Evolutionary conservation across 2,329 filamentous ascomycete species (phyloP), one percentile per base, ranked within the genome.

Genomic region (Aspergillus proliferans): DNA sequence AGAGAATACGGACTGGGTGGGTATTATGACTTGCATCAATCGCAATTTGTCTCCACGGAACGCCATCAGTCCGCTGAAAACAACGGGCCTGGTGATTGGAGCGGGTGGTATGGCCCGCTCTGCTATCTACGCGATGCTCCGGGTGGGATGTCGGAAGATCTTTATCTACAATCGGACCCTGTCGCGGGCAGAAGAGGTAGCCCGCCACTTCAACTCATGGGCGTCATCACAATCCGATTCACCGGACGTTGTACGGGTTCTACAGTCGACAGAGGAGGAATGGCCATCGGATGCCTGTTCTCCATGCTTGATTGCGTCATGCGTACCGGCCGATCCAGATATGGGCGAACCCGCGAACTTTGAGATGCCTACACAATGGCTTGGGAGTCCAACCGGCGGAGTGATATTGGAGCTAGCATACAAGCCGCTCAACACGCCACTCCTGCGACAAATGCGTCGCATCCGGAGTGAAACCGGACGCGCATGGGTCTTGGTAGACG

Each of bases 61-160:
- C 52, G 76, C 77, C 0, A 77, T 83, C 30, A 74, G 76, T 43
- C 66, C 69, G 5, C 65, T 71, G 8, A 75, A 71, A 43, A 77
- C 73, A 1, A 77, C 76, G 4, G 78, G 73, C 12, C 63, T 83
- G 3, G 71, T 83, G 3, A 73, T 81, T 53, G 80, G 80, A 8
- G 78, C 79, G n/a, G 80, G 80, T 40, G 87, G 87, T 6, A 91
- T 91, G 86, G 87, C 85, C 7, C 78, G 87, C 51, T 86, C 87
- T 3, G 85, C 86, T 2, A 80, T 88, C 2, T 92, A 92, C 58
- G 83, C 87, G 1, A 83, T 92, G 79, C 75, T 91, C 21, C 85
- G 87, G 58, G 75, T 91, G 6, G 87, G 87, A 3, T 86, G 89
- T 44, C 81, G 82, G 51, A 86, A 87, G 55, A 86, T 92, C 43